A percentile compares a stretch with the other conserved stretches of the same genome.
Evolutionary conservation across 495 filamentous ascomycete species (phyloP).

Genomic region (Penicillium soppii): DNA sequence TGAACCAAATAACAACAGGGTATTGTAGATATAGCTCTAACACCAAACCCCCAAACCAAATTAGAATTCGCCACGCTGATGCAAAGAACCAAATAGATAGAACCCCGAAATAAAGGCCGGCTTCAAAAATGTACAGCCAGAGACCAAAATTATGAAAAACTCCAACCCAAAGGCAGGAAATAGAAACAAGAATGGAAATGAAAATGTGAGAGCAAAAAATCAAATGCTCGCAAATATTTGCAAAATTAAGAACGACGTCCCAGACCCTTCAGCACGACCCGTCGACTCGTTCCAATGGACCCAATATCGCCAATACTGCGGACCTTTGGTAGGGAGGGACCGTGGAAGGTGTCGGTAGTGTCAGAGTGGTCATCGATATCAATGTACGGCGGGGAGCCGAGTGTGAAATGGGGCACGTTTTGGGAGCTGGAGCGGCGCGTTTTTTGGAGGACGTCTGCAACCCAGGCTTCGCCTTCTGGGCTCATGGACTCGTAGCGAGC

Average conservation of each 20-base stretch:
- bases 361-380: slow-evolving; percentile 10
- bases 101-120: slow-evolving; percentile 2
- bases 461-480: slow-evolving; percentile 54
- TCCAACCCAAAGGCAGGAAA: too few relatives aligned
- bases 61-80: slow-evolving; percentile 29
- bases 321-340: slow-evolving; percentile 29
- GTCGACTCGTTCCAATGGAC: slow-evolving; percentile 34
- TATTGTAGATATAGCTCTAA: slow-evolving; percentile 8
- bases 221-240: not conserved
- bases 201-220: not conserved
- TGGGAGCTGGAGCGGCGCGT: slow-evolving; percentile 40
- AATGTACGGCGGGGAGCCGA: slow-evolving; percentile 1
- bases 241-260: slow-evolving; percentile 18
- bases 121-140: not conserved
- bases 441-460: slow-evolving; percentile 45
- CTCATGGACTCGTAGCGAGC: slow-evolving; percentile 46
- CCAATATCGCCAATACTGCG: slow-evolving; percentile 45
- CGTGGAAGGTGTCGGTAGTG: not conserved
- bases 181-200: too few relatives aligned
- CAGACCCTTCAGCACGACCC: slow-evolving; percentile 39
- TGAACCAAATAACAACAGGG: slow-evolving; percentile 3
- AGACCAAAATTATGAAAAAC: too few relatives aligned
- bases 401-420: slow-evolving; percentile 19
- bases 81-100: slow-evolving; percentile 21
- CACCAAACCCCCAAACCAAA: slow-evolving; percentile 12